A percentile compares a stretch with the other conserved stretches of the same genome.
These are phyloP conservation scores for Russula sp. DNA, from an alignment of 768 basidiomycete genomes.

Conservation along the genomic window DNA sequence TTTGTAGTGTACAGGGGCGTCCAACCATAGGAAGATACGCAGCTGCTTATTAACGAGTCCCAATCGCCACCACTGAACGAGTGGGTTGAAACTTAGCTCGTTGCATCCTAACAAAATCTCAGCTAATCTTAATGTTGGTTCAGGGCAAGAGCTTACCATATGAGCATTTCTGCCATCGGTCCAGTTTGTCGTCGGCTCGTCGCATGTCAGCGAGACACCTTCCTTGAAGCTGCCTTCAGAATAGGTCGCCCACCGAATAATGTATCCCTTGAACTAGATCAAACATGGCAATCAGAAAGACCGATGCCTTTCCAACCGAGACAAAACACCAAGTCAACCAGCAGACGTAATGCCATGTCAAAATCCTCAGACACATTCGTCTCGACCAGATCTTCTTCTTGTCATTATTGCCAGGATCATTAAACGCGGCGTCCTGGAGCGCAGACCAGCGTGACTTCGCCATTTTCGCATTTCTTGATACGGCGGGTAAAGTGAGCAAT, in stretches of 20 bases:
- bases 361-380: slow-evolving; percentile 81
- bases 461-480: slow-evolving; percentile 81
- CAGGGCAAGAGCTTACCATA: slow-evolving; percentile 49
- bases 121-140: not conserved
- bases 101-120: slow-evolving; percentile 50
- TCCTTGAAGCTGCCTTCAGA: slow-evolving; percentile 85
- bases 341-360: slow-evolving; percentile 72
- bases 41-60: slow-evolving; percentile 86
- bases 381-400: slow-evolving; percentile 73
- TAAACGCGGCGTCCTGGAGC: slow-evolving; percentile 78
- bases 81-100: slow-evolving; percentile 82
- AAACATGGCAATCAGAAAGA: not conserved
- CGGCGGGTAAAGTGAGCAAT: slow-evolving; percentile 85
- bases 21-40: slow-evolving; percentile 71
- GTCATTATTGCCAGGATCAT: slow-evolving; percentile 60
- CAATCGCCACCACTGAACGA: slow-evolving; percentile 69
- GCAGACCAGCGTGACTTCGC: slow-evolving; percentile 83
- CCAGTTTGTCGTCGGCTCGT: slow-evolving; percentile 91
- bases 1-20: slow-evolving; percentile 79
- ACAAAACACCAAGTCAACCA: slow-evolving; percentile 31
- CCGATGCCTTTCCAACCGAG: too few species aligned
- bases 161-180: slow-evolving; percentile 88
- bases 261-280: slow-evolving; percentile 53
- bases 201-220: slow-evolving; percentile 83
- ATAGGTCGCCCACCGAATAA: slow-evolving; percentile 85